These are phyloP conservation scores for Tritrichomonas musculus DNA, from an alignment of 208 protist species.

Conservation along the genomic window DNA sequence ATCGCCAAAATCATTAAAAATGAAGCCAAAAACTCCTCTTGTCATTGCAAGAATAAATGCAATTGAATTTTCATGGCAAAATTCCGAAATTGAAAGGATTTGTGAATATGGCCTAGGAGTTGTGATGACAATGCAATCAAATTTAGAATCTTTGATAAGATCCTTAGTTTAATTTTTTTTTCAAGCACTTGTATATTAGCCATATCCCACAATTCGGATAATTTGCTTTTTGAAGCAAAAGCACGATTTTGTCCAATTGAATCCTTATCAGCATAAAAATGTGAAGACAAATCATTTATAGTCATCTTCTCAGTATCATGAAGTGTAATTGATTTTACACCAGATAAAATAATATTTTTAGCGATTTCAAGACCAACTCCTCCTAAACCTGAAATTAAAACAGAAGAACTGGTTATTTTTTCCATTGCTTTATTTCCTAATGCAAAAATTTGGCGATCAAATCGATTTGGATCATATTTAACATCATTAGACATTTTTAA, in stretches of 20 bases:
- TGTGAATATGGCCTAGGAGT: neutral
- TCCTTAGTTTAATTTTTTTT: constrained; percentile 11
- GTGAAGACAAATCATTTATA: constrained; percentile 59
- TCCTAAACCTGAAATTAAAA: constrained; percentile 53
- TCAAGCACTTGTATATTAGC: constrained; percentile 46
- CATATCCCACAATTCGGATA: constrained; percentile 74
- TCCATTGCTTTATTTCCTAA: constrained; percentile 70
- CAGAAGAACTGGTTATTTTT: constrained; percentile 51
- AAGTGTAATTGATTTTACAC: constrained; percentile 67
- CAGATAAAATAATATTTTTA: constrained; percentile 75
- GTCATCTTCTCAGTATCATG: constrained; percentile 59
- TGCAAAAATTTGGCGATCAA: constrained; percentile 65
- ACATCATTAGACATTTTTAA: neutral
- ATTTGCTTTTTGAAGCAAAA: constrained; percentile 44
- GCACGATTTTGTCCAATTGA: constrained; percentile 68
- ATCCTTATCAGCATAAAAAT: constrained; percentile 70
- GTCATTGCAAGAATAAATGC: constrained; percentile 45
- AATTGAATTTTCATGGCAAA: constrained; percentile 7
- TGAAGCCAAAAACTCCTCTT: constrained; percentile 44
- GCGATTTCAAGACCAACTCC: constrained; percentile 77
- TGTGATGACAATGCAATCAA: neutral
- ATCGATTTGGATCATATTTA: constrained; percentile 60
- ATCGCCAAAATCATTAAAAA: constrained; percentile 54
- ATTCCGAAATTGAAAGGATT: neutral
- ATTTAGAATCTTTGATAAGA: neutral